Conservation (phyloP, 176 grass and related monocot species). For the Sorghum bicolor region Sorghum_bicolor_NCBIv3 NC_012875.2:58396501-58397000, state of each 20-base stretch:
- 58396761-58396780: not conserved
- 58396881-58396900: too few relatives aligned
- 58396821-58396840: slow-evolving; percentile 18
- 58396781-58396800: not conserved
- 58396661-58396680: not conserved
- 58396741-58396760: not conserved
- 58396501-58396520: not conserved
- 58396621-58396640: not conserved
- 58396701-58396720: not conserved
- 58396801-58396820: not conserved
- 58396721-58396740: not conserved
- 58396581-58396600: not conserved
- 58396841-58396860: not conserved
- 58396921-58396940: too few relatives aligned
- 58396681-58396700: too few relatives aligned
- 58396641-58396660: not conserved
- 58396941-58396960: too few relatives aligned
- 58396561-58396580: not conserved
- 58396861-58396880: too few relatives aligned
- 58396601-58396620: not conserved
- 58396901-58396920: too few relatives aligned
- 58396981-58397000: too few relatives aligned
- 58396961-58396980: too few relatives aligned
- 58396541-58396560: not conserved
- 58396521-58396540: not conserved